Base-by-base conservation (phyloP, 148 eudicot genomes). In the Linanthus parryae region DNA sequence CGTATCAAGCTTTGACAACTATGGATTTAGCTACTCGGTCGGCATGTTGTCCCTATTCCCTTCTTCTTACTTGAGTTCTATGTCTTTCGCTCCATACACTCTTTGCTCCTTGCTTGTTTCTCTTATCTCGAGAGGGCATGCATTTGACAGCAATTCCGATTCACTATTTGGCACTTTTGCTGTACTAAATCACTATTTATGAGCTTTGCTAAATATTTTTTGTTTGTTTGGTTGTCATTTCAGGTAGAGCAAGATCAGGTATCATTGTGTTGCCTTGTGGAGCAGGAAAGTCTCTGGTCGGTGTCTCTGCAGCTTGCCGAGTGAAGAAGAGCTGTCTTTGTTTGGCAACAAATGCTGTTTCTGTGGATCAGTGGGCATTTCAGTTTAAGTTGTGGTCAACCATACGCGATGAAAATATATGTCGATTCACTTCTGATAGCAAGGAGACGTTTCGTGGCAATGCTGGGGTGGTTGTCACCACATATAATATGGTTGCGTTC, bases 281-380 rank as follows among this genome's bases (percentile, higher is more conserved):
- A 78, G 98, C 98, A 1, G 98, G 98, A 55, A 92, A 92, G 79
- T 92, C 98, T 62, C 77, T 92, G 19, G 96, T 92, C 53, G 98
- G 98, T 69, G 98, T 92, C 16, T 87, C 98, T 59, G 98, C 98
- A 23, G 98, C 98, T 51, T 65, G 83, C 62, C 80, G 98, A 64
- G 82, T 92, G 56, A 81, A 66, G 70, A 92, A 92, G 67, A 92
- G 96, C 54, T 87, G 96, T 58, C 94, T 92, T 62, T 92, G 98
- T 79, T 70, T 92, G 65, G 98, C 98, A 12, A 92, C 96, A 37
- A 92, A 92, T 72, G 96, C 98, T 35, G 96, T 92, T 50, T 92
- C 98, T 45, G 98, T 92, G 27, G 98, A 87, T 73, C 98, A 92
- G 44, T 92, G 98, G 98, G 98, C 98, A 58, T 92, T 84, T 61